Base-by-base conservation (phyloP, 805 yeast species). In the Pichia manshurica region DNA sequence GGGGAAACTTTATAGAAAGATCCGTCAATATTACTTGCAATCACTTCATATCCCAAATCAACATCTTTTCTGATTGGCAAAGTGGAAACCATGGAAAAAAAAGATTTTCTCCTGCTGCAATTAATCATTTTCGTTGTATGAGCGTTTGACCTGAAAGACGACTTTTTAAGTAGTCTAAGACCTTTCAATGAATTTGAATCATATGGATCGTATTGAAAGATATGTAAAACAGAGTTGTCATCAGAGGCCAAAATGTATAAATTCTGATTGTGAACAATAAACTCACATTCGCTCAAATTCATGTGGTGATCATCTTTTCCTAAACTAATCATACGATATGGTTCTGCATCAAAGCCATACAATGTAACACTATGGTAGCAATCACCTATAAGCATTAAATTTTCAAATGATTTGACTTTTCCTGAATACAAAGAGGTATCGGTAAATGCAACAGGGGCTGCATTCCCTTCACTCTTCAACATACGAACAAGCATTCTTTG, bases 321-420 rank as follows among this genome's bases (percentile, higher is more conserved):
- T 44, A 93, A 64, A 48, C 76, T 64, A 16, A 88, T 71, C 82
- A 91, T 81, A 53, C 96, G 70, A 62, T 87, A 90, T 0, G 99
- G 99, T 58, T 91, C 96, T 2, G 95, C 91, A 63, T 89, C 96
- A 66, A 89, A 90, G 1, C 97, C 97, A 25, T 82, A 81, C 48
- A 93, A 71, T 71, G 89, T 81, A 4, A 87, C 72, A 55, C 89
- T 79, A 56, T 86, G 84, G 65, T 81, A 72, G 0, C 87, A 70
- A 64, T 93, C 99, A 17, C 95, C 95, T 16, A 89, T 65, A 2
- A 89, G 57, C n/a, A 91, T 62, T 57, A 91, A 67, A 62, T 90
- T 87, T 35, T 95, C 90, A 61, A 88, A 79, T 53, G 89, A 74
- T 65, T 90, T 90, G 15, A 87, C 75, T 54, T 87, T 95, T 6